phyloP scores from a whole-genome alignment of 106 monocot genomes.

The Apostasia shenzhenica region DNA sequence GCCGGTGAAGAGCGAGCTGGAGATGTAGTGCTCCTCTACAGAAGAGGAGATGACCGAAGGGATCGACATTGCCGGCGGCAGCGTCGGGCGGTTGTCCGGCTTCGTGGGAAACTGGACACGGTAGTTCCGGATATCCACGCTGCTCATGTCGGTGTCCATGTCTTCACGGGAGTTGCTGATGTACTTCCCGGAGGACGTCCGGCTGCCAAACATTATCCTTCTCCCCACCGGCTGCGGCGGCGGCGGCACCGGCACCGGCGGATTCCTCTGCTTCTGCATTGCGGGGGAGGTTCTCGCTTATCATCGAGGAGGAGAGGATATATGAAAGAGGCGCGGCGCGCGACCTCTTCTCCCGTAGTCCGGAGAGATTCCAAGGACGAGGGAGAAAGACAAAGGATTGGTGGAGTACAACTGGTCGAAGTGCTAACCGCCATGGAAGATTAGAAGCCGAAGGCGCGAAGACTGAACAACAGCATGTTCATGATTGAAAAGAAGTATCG shows the following conservation, averaged over 20 bases:
- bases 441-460: too few relatives aligned
- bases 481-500: too few relatives aligned
- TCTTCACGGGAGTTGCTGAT: conserved; percentile 65
- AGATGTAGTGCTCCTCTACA: conserved; percentile 66
- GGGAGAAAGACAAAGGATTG: not conserved
- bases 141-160: conserved; percentile 51
- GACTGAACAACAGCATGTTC: too few relatives aligned
- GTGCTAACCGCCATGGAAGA: not conserved
- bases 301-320: too few relatives aligned
- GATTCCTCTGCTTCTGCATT: conserved; percentile 2
- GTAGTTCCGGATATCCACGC: conserved; percentile 55
- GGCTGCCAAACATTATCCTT: conserved; percentile 33
- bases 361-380: not conserved
- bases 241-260: conserved; percentile 19
- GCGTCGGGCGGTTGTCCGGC: conserved; percentile 67
- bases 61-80: not conserved
- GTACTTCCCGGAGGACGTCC: conserved; percentile 51
- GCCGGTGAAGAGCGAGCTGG: conserved; percentile 84
- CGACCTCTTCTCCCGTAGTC: conserved; percentile 3
- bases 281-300: conserved; percentile 1
- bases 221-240: not conserved
- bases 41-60: conserved; percentile 32
- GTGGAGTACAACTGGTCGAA: not conserved
- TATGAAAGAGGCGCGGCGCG: conserved; percentile 7
- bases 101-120: conserved; percentile 65